Evolutionary conservation across 1,139 yeast species (phyloP).

Genomic region (Petasospora fabianii): DNA sequence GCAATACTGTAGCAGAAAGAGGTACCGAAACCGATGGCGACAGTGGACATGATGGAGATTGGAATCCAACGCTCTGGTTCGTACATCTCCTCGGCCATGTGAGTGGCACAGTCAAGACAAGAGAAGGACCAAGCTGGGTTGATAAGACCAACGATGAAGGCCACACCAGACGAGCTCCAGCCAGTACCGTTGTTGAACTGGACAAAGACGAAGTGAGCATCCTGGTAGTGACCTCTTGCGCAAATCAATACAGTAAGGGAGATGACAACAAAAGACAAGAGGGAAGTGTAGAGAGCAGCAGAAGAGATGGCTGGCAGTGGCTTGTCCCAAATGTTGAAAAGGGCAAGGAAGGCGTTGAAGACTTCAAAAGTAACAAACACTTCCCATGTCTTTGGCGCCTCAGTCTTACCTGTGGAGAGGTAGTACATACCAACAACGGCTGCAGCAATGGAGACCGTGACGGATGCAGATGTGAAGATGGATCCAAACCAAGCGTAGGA

Average conservation of each 20-base stretch:
- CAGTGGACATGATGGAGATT: conserved; percentile 59
- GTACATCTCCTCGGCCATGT: conserved; percentile 64
- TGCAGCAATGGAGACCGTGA: conserved; percentile 50
- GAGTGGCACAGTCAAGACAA: conserved; percentile 68
- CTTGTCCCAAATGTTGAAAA: conserved; percentile 56
- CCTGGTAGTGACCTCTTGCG: conserved; percentile 52
- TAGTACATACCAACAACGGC: conserved; percentile 55
- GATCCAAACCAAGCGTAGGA: conserved; percentile 60
- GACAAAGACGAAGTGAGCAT: conserved; percentile 57
- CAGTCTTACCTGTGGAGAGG: conserved; percentile 38
- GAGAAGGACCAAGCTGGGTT: conserved; percentile 70
- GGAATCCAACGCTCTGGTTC: conserved; percentile 60
- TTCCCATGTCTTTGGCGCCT: conserved; percentile 51
- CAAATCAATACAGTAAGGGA: conserved; percentile 55
- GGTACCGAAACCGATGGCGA: conserved; percentile 61
- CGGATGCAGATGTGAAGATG: conserved; percentile 56
- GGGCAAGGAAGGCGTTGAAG: conserved; percentile 39
- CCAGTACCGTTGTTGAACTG: conserved; percentile 63
- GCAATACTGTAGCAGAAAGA: conserved; percentile 57
- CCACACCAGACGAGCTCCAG: conserved; percentile 56
- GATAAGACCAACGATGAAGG: conserved; percentile 61
- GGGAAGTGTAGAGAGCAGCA: conserved; percentile 51
- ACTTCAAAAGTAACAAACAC: conserved; percentile 51
- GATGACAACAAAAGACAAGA: conserved; percentile 50
- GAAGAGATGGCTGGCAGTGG: conserved; percentile 52